phyloP scores from a whole-genome alignment of 2,329 filamentous ascomycete genomes.

The Trichoderma asperellum region DNA sequence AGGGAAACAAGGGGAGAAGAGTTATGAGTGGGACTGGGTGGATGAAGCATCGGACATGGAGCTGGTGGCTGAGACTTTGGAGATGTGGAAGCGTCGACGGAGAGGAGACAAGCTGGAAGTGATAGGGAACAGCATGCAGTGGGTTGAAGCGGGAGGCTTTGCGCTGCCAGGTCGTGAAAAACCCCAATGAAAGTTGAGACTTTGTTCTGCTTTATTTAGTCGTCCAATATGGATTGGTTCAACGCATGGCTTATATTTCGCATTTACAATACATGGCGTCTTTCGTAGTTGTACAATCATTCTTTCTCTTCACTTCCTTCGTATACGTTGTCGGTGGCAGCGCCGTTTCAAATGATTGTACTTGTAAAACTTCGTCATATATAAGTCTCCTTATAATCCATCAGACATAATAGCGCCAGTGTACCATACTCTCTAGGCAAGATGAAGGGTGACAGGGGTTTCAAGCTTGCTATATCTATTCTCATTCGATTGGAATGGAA shows the following conservation, averaged over 20 bases:
- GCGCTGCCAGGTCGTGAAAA: background rate
- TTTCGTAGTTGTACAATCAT: background rate
- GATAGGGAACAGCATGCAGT: conserved; percentile 8
- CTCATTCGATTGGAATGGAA: background rate
- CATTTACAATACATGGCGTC: background rate
- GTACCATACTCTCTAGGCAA: background rate
- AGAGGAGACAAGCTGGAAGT: conserved; percentile 16
- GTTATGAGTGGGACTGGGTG: background rate
- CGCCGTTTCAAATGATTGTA: background rate
- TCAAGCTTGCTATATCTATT: background rate
- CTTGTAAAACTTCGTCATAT: background rate
- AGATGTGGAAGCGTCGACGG: conserved; percentile 13
- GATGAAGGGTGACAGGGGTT: background rate
- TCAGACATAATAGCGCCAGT: background rate
- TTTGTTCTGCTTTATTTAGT: background rate
- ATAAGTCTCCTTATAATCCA: background rate
- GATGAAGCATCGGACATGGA: background rate
- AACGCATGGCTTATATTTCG: background rate
- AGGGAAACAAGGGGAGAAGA: background rate
- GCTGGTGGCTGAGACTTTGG: conserved; percentile 4
- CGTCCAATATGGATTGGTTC: background rate
- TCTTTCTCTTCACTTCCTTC: background rate
- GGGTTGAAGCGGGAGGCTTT: conserved; percentile 19
- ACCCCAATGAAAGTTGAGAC: background rate
- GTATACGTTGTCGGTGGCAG: background rate